Evolutionary conservation across 1,284 basidiomycete species (phyloP).

Genomic region (Microbotryum intermedium): DNA sequence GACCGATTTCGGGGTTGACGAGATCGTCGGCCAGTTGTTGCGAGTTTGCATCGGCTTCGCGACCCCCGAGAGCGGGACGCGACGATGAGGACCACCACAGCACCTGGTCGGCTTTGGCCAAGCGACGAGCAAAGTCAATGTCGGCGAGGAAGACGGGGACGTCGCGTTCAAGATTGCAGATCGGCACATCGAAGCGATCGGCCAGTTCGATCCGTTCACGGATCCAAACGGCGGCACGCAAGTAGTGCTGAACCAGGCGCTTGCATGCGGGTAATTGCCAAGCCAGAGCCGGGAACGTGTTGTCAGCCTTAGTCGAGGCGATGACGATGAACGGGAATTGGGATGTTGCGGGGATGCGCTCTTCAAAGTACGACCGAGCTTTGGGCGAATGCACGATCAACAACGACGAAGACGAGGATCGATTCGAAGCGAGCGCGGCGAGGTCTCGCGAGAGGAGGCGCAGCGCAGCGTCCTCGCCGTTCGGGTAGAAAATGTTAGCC

Average conservation of each 20-base stretch:
- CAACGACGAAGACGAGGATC: conserved; percentile 57
- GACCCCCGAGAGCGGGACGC: conserved; percentile 87
- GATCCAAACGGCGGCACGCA: conserved; percentile 70
- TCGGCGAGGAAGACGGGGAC: conserved; percentile 80
- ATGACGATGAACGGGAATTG: conserved; percentile 85
- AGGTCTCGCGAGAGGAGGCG: conserved; percentile 86
- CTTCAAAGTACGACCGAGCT: conserved; percentile 76
- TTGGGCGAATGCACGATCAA: conserved; percentile 80
- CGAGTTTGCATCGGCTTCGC: conserved; percentile 62
- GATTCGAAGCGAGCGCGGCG: conserved; percentile 49
- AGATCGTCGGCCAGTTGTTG: conserved; percentile 53
- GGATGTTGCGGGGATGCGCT: conserved; percentile 58
- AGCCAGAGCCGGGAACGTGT: conserved; percentile 41
- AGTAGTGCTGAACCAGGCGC: conserved; percentile 74
- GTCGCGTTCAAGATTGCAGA: conserved; percentile 82
- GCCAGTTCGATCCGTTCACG: conserved; percentile 73
- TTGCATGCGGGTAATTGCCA: conserved; percentile 48
- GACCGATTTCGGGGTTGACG: conserved; percentile 74
- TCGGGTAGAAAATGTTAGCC: conserved; percentile 66
- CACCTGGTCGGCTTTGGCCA: conserved; percentile 79
- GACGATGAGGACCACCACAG: conserved; percentile 94
- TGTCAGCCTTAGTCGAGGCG: conserved; percentile 57
- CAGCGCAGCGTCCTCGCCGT: conserved; percentile 67
- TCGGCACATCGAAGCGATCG: conserved; percentile 83
- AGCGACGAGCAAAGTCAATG: conserved; percentile 77